Evolutionary conservation across 768 basidiomycete genomes (phyloP).

Genomic region (Trametes gibbosa): DNA sequence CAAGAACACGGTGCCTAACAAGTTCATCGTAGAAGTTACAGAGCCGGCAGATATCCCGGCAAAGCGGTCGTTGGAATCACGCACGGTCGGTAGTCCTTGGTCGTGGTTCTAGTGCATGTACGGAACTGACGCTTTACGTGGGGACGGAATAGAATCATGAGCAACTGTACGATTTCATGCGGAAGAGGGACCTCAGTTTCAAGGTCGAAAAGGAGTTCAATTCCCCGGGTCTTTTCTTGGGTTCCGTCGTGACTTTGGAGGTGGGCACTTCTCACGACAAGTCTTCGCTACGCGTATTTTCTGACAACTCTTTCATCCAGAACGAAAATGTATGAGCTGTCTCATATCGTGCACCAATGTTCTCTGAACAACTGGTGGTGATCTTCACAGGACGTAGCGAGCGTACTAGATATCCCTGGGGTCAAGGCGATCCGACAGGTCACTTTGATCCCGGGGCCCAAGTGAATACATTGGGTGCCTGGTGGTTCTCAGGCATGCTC

Average conservation of each 20-base stretch:
- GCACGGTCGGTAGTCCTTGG: slow-evolving; percentile 18
- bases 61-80: slow-evolving; percentile 23
- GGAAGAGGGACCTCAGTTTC: slow-evolving; percentile 43
- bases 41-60: slow-evolving; percentile 24
- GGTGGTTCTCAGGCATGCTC: background rate
- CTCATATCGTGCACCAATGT: background rate
- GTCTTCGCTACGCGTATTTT: background rate
- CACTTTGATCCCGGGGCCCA: slow-evolving; percentile 39
- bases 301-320: background rate
- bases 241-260: slow-evolving; percentile 50
- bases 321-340: slow-evolving; percentile 13
- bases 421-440: slow-evolving; percentile 62
- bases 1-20: slow-evolving; percentile 35
- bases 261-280: slow-evolving; percentile 34
- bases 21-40: slow-evolving; percentile 44
- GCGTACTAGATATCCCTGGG: slow-evolving; percentile 45
- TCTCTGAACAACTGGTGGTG: background rate
- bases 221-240: slow-evolving; percentile 51
- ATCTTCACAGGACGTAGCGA: slow-evolving; percentile 42
- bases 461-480: slow-evolving; percentile 30
- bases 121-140: background rate
- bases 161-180: slow-evolving; percentile 45
- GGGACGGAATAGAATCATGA: slow-evolving; percentile 44
- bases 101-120: no score
- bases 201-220: slow-evolving; percentile 53